These are phyloP conservation scores for Taiozyma onychis DNA, from an alignment of 1,139 yeast genomes.

Conservation along the genomic window DNA sequence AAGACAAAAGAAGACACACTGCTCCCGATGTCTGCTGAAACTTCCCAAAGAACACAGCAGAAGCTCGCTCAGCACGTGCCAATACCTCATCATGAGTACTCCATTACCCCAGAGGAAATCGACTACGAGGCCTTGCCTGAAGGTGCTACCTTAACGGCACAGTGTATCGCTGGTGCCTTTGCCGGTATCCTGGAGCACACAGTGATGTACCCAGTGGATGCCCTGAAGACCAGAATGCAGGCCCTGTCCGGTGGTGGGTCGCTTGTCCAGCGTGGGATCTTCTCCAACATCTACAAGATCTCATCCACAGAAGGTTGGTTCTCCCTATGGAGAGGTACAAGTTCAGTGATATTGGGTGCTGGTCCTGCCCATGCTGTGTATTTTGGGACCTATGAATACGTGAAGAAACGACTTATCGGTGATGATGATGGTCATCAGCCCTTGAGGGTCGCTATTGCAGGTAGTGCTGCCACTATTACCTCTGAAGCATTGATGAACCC, in stretches of 20 bases:
- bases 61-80: neutral
- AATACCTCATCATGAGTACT: neutral
- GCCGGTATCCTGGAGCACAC: slow-evolving; percentile 99
- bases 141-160: slow-evolving; percentile 76
- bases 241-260: slow-evolving; percentile 33
- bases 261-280: slow-evolving; percentile 9
- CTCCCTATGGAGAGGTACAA: slow-evolving; percentile 92
- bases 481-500: slow-evolving; percentile 98
- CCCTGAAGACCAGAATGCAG: slow-evolving; percentile 93
- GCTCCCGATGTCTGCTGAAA: neutral
- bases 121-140: slow-evolving; percentile 94
- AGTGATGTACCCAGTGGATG: slow-evolving; percentile 94
- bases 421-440: slow-evolving; percentile 42
- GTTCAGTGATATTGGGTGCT: slow-evolving; percentile 89
- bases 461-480: slow-evolving; percentile 87
- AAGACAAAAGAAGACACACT: neutral
- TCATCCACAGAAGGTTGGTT: slow-evolving; percentile 85
- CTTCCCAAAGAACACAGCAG: neutral
- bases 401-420: slow-evolving; percentile 48
- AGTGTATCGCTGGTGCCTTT: slow-evolving; percentile 90
- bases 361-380: slow-evolving; percentile 99
- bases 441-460: slow-evolving; percentile 76
- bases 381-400: slow-evolving; percentile 85
- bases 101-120: slow-evolving; percentile 29
- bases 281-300: slow-evolving; percentile 55